Evolutionary conservation across 2,329 filamentous ascomycete species (phyloP), one percentile per base, ranked within the genome.

Genomic region (Fusarium circinatum): DNA sequence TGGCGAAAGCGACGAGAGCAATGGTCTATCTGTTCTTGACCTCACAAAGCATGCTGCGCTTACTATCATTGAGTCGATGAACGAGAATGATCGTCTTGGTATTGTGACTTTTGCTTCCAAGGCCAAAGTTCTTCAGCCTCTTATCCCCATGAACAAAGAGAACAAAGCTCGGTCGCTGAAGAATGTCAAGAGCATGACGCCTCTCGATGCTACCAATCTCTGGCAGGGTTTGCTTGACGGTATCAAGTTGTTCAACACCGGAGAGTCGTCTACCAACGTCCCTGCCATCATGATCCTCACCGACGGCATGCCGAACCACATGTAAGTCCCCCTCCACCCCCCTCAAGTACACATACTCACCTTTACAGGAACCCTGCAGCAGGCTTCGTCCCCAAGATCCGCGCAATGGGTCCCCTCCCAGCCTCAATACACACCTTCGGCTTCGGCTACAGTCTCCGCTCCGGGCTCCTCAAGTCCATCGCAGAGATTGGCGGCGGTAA

Each of bases 21-120:
- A 84, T 3, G 89, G 89, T 0, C 80, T 91, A 2, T 87, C 85
- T 0, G 84, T 91, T 4, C 78, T 92, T 28, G 90, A 91, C 72
- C 83, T 91, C 28, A 86, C 86, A 47, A 91, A 90, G 75, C 89
- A 91, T 73, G 88, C 89, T 3, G 86, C 88, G 4, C 83, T 84
- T 12, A 90, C 89, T 13, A 89, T 91, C 24, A 75, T 90, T 15
- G 86, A 89, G 73, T 89, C 88, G 0, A 81, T 91, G 69, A 82
- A 87, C 36, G 83, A 86, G n/a, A 72, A 78, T 2, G 89, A 92
- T 73, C 83, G 89, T 9, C 79, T 91, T 0, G 89, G 87, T 9
- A 88, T 92, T 38, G 87, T 91, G 5, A 88, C 87, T 0, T 91
- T 91, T 68, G 81, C 83, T 6, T 79, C 75, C 17, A 73, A 79